Evolutionary conservation across 2,329 filamentous ascomycete species (phyloP).

Genomic region (Ophidiomyces ophidiicola): DNA sequence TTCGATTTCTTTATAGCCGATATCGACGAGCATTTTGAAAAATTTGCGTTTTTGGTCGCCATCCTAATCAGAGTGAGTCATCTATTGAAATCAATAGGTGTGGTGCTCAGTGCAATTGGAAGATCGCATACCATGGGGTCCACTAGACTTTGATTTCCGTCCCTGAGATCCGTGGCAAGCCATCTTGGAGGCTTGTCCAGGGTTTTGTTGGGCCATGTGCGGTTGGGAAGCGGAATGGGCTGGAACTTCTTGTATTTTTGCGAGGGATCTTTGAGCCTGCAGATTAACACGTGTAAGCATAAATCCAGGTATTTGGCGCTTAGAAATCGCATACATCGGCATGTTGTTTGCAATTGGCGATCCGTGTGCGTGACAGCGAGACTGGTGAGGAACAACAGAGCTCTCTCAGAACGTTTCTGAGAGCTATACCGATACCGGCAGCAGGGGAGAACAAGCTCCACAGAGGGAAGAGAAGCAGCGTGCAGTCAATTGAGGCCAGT

Average conservation of each 20-base stretch:
- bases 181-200: conserved; percentile 79
- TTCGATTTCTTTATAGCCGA: conserved; percentile 97
- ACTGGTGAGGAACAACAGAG: neutral
- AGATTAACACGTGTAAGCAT: conserved; percentile 2
- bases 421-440: conserved; percentile 1
- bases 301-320: neutral
- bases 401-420: neutral
- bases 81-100: neutral
- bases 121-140: conserved; percentile 67
- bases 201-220: conserved; percentile 67
- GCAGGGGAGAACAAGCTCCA: neutral
- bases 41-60: conserved; percentile 90
- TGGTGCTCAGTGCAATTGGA: neutral
- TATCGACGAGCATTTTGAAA: conserved; percentile 83
- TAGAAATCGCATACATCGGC: conserved; percentile 15
- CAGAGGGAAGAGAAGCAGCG: neutral
- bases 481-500: neutral
- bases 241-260: conserved; percentile 38
- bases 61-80: conserved; percentile 43
- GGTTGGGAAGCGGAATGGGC: conserved; percentile 38
- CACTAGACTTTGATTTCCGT: conserved; percentile 86
- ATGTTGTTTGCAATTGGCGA: conserved; percentile 10
- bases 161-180: conserved; percentile 77
- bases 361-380: neutral
- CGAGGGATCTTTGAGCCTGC: conserved; percentile 39